Base-by-base conservation (phyloP, 148 eudicot genomes). In the Rhododendron ferrugineum region DNA sequence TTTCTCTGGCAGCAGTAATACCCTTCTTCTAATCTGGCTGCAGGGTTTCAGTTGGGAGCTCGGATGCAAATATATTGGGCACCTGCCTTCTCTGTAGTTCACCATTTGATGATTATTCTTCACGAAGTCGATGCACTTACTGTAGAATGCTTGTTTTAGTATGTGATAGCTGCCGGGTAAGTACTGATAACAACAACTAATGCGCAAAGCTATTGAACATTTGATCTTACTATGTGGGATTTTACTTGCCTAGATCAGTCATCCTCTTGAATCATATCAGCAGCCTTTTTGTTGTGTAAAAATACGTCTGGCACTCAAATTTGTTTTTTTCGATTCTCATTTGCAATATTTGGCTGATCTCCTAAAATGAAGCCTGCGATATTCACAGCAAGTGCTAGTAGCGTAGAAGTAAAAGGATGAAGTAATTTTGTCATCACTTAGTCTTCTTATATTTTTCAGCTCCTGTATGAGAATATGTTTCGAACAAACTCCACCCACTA, bases 101-200 rank as follows among this genome's bases (percentile, higher is more conserved):
- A 85, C 82, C 91, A 73, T 96, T 86, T 92, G 99, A 96, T 87
- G 99, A 96, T 87, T 96, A 96, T 80, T 91, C 98, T 72, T 90
- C 97, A 78, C 93, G 99, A 66, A 90, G 88, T 85, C 94, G 99
- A 86, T 96, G 99, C 89, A 87, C 82, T 68, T 90, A 89, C 90
- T 96, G 99, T 85, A 93, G 99, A 83, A 96, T 96, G 99, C 99
- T 96, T 86, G 98, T 96, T 84, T 91, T 96, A 87, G 90, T 96
- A 85, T 96, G 99, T 87, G 85, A 92, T 72, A 86, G 86, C 86
- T 96, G 98, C 82, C 94, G 87, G 95, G 98, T 96, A 88, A 83
- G 86, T 60, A 30, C 73, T 49, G 62, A 44, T 80, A 32, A 81
- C 20, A 6, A 70, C 37, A 15, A 15, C 23, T 16, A 23, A 40